Percentiles rank a stretch among this genome's conserved stretches.
Conservation (phyloP, 371 early-diverging fungal genomes). For the Zopfochytrium polystomum region DNA sequence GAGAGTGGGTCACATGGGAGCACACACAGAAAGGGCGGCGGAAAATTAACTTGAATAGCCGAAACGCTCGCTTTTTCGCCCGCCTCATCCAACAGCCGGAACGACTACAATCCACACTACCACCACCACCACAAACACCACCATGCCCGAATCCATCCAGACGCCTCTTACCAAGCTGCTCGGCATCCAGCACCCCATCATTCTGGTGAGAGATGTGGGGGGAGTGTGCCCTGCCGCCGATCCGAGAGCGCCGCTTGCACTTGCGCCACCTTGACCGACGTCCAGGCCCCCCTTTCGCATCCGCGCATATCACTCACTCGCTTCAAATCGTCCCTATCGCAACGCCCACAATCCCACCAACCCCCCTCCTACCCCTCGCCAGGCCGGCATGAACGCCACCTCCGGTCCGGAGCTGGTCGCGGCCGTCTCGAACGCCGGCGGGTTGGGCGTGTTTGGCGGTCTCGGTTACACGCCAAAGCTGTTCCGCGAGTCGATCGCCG, state of each 20-base stretch:
- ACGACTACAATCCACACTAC: neutral
- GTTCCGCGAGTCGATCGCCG: slow-evolving; percentile 22
- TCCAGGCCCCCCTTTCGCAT: neutral
- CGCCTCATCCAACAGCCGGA: too few relatives aligned
- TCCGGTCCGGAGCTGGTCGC: slow-evolving; percentile 31
- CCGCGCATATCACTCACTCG: neutral
- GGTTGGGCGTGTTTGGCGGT: slow-evolving; percentile 37
- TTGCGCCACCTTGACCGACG: too few relatives aligned
- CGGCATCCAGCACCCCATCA: slow-evolving; percentile 20
- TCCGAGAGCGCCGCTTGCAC: too few relatives aligned
- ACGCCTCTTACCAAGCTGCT: slow-evolving; percentile 22
- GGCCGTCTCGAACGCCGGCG: slow-evolving; percentile 36
- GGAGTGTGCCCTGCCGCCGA: too few relatives aligned
- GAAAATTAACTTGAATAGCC: too few relatives aligned
- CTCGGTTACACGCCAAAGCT: slow-evolving; percentile 31
- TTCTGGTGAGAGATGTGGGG: too few relatives aligned
- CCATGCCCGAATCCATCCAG: slow-evolving; percentile 3
- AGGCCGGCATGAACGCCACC: slow-evolving; percentile 18
- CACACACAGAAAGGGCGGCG: too few relatives aligned
- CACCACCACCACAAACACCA: neutral
- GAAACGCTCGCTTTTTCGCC: too few relatives aligned
- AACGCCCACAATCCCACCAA: neutral
- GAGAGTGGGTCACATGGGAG: too few relatives aligned
- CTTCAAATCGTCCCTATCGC: neutral
- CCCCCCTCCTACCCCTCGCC: neutral